These are phyloP conservation scores for Psidium friedrichsthalianum DNA, from an alignment of 345 rosid genomes.

Conservation along the genomic window DNA sequence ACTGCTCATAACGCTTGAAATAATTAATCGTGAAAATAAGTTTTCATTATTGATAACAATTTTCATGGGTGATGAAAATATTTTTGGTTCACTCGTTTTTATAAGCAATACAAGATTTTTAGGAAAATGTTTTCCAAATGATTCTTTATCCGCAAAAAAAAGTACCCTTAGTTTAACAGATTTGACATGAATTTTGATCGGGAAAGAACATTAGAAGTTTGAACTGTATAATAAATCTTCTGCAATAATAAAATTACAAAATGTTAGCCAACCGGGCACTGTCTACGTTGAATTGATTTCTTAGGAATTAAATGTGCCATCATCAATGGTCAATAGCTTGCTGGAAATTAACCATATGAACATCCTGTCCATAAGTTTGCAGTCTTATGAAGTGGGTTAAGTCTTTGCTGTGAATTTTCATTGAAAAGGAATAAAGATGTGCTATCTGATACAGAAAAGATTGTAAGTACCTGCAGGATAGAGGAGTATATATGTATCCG, in stretches of 20 bases:
- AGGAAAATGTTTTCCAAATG: too few species aligned
- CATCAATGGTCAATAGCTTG: neutral
- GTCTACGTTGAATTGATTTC: neutral
- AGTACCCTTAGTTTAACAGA: neutral
- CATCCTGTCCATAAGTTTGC: neutral
- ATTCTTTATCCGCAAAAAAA: too few species aligned
- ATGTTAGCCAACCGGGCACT: neutral
- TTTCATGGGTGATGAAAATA: too few species aligned
- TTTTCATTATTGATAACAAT: too few species aligned
- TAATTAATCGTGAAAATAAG: too few species aligned
- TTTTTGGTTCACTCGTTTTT: too few species aligned
- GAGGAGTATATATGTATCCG: neutral
- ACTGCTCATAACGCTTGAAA: too few species aligned
- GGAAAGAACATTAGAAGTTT: neutral
- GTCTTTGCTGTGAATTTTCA: neutral
- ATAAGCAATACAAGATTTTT: too few species aligned
- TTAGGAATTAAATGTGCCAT: neutral
- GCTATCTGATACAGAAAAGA: neutral
- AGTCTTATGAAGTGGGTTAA: neutral
- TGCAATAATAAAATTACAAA: neutral
- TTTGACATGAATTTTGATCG: neutral
- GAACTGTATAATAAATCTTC: neutral
- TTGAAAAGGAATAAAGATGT: neutral
- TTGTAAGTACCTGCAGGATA: neutral
- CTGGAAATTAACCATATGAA: neutral